A percentile compares a stretch with the other conserved stretches of the same genome.
Conservation (phyloP, 208 protist species). For the Naegleria fowleri region DNA sequence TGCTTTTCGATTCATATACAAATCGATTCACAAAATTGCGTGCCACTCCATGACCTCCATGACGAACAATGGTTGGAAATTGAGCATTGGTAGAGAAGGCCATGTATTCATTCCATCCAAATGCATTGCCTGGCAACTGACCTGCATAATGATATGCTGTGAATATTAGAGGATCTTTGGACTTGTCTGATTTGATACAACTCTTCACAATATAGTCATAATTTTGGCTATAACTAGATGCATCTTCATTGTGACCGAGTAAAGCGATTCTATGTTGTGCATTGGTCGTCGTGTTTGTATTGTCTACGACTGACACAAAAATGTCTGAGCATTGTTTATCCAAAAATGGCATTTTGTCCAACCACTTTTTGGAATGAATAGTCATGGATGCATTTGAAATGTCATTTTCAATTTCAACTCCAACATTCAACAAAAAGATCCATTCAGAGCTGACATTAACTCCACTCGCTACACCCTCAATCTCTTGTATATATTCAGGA, state of each 20-base stretch:
- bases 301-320: not conserved
- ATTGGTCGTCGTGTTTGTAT: not conserved
- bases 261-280: not conserved
- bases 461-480: not conserved
- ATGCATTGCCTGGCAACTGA: not conserved
- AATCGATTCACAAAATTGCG: not conserved
- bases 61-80: not conserved
- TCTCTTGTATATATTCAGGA: not conserved
- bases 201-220: not conserved
- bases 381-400: not conserved
- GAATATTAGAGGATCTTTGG: not conserved
- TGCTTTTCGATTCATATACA: not conserved
- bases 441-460: not conserved
- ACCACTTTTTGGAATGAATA: no score
- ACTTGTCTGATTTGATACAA: not conserved
- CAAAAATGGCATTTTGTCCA: no score
- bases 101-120: not conserved
- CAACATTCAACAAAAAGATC: not conserved
- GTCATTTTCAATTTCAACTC: not conserved
- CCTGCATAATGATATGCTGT: not conserved
- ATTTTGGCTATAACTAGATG: not conserved
- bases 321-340: not conserved
- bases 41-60: not conserved
- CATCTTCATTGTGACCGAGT: slow-evolving; percentile 13
- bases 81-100: not conserved